Evolutionary conservation across 2,329 filamentous ascomycete genomes (phyloP), one percentile per base, ranked within the genome.

Genomic region (Talaromyces sp.): DNA sequence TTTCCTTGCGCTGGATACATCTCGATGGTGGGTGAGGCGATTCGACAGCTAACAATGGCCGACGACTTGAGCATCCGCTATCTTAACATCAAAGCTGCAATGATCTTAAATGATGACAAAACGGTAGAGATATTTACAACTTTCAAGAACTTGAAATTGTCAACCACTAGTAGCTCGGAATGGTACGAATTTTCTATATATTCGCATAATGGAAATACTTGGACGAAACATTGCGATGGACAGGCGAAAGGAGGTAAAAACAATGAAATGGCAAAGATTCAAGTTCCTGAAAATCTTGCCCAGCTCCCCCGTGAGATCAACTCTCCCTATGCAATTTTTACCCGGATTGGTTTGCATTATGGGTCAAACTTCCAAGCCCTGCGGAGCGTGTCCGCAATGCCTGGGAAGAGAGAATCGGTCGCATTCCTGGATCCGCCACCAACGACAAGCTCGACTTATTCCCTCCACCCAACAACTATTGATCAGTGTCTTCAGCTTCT

Each of bases 61-160:
- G 17, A 33, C 2, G 43, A 49, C n/a, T 62, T 75, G 7, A 69
- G 66, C 1, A 73, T 73, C 33, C 73, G 70, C 1, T 37, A 45
- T 33, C 35, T 54, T 17, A 47, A 35, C 27, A 41, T 62, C 10
- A 17, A 22, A 13, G 4, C 35, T 37, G 37, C 61, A 41, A 37
- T 62, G 35, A 22, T 62, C 10, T 35, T 62, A 17, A 22, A 45
- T 19, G 45, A 45, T 11, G 41, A 45, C 41, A 45, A 43, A 15
- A 33, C 49, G 2, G 37, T 22, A 3, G 61, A 62, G n/a, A 6
- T 62, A 15, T n/a, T 62, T 10, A 56, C 61, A 19, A 62, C 45
- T 68, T 27, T 64, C 9, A 31, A 43, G 8, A 27, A 22, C 2
- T 22, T 35, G 15, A 35, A 45, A n/a, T 31, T 52, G 3, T 49